Conservation (phyloP, 768 basidiomycete species). For the Boletales sp. region DNA sequence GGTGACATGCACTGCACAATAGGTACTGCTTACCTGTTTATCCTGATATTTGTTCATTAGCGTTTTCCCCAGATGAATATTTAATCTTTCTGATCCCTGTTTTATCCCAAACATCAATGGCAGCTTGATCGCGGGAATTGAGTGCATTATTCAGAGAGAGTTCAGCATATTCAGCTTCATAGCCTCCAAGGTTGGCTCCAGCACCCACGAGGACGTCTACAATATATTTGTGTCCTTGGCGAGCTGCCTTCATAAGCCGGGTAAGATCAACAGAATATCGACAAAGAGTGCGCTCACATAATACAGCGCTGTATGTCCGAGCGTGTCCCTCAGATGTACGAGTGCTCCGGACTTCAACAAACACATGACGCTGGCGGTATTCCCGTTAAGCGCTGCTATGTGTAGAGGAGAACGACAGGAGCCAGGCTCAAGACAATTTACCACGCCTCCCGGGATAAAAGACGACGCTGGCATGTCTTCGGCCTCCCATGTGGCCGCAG, state of each 20-base stretch:
- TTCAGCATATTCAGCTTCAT: constrained; percentile 53
- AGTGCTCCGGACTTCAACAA: constrained; percentile 73
- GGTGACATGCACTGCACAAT: constrained; percentile 1
- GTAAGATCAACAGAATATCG: constrained; percentile 1
- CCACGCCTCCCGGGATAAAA: constrained; percentile 59
- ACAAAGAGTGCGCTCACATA: constrained; percentile 47
- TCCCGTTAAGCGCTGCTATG: constrained; percentile 71
- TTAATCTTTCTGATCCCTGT: constrained; percentile 36
- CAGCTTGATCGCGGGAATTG: constrained; percentile 39
- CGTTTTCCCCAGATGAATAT: neutral
- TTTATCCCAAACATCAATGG: constrained; percentile 53
- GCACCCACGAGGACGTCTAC: constrained; percentile 67
- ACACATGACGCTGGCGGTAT: constrained; percentile 36
- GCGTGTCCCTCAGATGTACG: constrained; percentile 74
- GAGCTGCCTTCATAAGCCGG: constrained; percentile 54
- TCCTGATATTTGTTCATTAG: constrained; percentile 11
- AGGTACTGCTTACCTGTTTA: constrained; percentile 11
- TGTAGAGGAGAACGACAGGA: constrained; percentile 78
- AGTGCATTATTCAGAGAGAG: constrained; percentile 41
- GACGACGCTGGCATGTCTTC: constrained; percentile 14
- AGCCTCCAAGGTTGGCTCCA: constrained; percentile 70
- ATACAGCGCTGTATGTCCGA: constrained; percentile 84
- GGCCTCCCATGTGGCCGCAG: constrained; percentile 22
- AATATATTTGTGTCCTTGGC: constrained; percentile 59
- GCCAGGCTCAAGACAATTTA: constrained; percentile 67